phyloP scores from a whole-genome alignment of 2,329 filamentous ascomycete species.

The Calcarisporium arbuscula region DNA sequence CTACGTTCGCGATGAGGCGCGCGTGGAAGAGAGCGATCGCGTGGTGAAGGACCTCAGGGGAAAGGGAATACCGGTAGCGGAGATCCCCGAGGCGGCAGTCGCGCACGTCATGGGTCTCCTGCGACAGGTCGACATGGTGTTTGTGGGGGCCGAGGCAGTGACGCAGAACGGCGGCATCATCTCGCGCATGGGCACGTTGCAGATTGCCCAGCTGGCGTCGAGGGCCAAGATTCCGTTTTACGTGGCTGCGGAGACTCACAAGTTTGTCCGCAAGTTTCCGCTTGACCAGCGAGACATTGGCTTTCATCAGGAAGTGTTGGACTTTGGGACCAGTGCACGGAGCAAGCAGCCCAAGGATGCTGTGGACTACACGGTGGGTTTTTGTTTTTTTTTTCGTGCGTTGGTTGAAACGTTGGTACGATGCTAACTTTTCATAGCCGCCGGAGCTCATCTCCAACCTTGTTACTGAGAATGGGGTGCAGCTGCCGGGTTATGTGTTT shows the following conservation, averaged over 20 bases:
- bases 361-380: slow-evolving; percentile 66
- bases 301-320: slow-evolving; percentile 68
- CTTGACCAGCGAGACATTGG: slow-evolving; percentile 75
- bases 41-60: slow-evolving; percentile 66
- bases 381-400: not conserved
- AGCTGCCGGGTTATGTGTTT: slow-evolving; percentile 63
- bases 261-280: slow-evolving; percentile 86
- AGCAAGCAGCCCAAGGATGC: slow-evolving; percentile 44
- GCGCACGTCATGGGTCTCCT: slow-evolving; percentile 63
- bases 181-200: slow-evolving; percentile 76
- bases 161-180: slow-evolving; percentile 93
- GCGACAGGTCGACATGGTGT: slow-evolving; percentile 56
- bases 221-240: slow-evolving; percentile 69
- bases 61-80: slow-evolving; percentile 73
- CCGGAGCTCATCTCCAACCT: slow-evolving; percentile 64
- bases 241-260: slow-evolving; percentile 91
- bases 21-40: slow-evolving; percentile 56
- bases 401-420: not conserved
- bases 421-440: slow-evolving; percentile 39
- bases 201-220: slow-evolving; percentile 77
- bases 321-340: slow-evolving; percentile 55
- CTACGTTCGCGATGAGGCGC: slow-evolving; percentile 59
- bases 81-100: slow-evolving; percentile 53
- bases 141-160: slow-evolving; percentile 75
- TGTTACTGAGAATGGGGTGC: slow-evolving; percentile 69